phyloP scores from a whole-genome alignment of 441 rosid species.

The Adansonia gregorii region DNA sequence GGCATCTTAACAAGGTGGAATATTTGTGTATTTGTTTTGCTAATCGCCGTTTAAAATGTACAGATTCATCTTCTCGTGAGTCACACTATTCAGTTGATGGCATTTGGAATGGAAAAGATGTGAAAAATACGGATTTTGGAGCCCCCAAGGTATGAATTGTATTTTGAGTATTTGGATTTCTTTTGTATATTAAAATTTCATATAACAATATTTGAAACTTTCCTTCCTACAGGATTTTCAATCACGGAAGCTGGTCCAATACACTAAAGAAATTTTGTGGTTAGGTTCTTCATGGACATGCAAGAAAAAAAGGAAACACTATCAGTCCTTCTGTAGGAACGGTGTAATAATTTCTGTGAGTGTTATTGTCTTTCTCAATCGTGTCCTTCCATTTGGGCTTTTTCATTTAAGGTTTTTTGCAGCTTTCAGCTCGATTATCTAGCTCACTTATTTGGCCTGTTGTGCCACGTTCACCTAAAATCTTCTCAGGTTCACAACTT shows the following conservation, averaged over 20 bases:
- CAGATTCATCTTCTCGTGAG: conserved; percentile 36
- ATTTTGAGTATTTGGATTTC: background rate
- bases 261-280: conserved; percentile 50
- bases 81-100: conserved; percentile 28
- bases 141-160: conserved; percentile 45
- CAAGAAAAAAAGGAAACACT: conserved; percentile 63
- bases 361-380: conserved; percentile 15
- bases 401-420: background rate
- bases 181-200: background rate
- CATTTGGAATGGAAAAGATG: conserved; percentile 31
- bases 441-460: background rate
- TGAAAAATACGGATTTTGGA: conserved; percentile 29
- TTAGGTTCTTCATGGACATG: conserved; percentile 68
- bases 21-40: background rate
- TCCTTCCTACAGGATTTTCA: conserved; percentile 38
- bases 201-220: background rate
- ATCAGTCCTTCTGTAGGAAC: conserved; percentile 55
- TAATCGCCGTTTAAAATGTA: background rate
- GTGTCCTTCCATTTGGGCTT: background rate
- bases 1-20: background rate
- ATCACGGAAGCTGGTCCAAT: conserved; percentile 31
- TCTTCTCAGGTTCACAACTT: no score
- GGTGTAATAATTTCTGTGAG: conserved; percentile 77
- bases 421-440: background rate
- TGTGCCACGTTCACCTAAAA: conserved; percentile 7